Percentiles rank a stretch among this genome's conserved stretches.
Conservation (phyloP, 2,329 filamentous ascomycete species). For the Fusarium palustre region DNA sequence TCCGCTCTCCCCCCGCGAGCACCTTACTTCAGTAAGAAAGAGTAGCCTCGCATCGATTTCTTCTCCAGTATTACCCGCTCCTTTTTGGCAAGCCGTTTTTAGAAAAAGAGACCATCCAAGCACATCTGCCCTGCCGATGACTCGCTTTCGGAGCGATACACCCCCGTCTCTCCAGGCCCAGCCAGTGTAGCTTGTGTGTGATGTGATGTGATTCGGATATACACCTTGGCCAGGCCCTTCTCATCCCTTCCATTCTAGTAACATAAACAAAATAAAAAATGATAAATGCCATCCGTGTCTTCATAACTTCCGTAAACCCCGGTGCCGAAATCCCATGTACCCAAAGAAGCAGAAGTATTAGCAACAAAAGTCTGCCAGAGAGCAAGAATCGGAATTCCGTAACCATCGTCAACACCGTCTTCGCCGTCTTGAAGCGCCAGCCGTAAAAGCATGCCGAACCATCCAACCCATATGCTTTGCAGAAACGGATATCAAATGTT, state of each 20-base stretch:
- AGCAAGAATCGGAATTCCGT: slow-evolving; percentile 46
- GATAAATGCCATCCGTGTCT: slow-evolving; percentile 48
- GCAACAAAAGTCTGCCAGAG: slow-evolving; percentile 42
- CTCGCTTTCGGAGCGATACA: slow-evolving; percentile 40
- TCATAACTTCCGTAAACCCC: slow-evolving; percentile 48
- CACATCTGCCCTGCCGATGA: slow-evolving; percentile 33
- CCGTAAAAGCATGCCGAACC: slow-evolving; percentile 44
- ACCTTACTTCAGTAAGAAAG: slow-evolving; percentile 34
- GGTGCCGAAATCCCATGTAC: slow-evolving; percentile 44
- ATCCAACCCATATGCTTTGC: slow-evolving; percentile 36
- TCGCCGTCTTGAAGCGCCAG: slow-evolving; percentile 46
- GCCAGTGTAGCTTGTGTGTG: slow-evolving; percentile 17
- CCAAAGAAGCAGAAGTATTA: slow-evolving; percentile 45
- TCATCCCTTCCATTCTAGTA: slow-evolving; percentile 18
- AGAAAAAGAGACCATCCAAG: slow-evolving; percentile 29
- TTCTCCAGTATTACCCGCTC: slow-evolving; percentile 49
- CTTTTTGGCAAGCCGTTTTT: slow-evolving; percentile 32
- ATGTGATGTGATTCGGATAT: slow-evolving; percentile 19
- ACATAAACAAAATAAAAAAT: slow-evolving; percentile 30
- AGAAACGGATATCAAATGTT: slow-evolving; percentile 42
- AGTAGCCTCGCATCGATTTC: slow-evolving; percentile 45
- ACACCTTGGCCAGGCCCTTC: slow-evolving; percentile 18
- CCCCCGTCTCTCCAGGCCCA: slow-evolving; percentile 35
- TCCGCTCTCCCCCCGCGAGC: slow-evolving; percentile 37
- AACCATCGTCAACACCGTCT: slow-evolving; percentile 49